phyloP scores from a whole-genome alignment of 352 stramenopile genomes.

The Globisporangium nagaii region DNA sequence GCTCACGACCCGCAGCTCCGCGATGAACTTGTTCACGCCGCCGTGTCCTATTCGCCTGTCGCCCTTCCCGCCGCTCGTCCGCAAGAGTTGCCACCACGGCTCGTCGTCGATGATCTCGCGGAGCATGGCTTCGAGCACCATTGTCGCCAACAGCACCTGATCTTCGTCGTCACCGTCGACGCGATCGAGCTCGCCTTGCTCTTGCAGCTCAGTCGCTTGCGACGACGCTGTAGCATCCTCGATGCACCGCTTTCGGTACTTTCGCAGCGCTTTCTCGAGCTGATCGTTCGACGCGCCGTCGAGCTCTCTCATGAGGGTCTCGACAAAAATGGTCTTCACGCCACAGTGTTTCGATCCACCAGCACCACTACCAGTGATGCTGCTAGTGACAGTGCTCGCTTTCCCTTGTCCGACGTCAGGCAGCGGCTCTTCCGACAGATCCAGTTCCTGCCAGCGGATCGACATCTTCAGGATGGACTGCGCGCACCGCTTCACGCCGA shows the following conservation, averaged over 20 bases:
- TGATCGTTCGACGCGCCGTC: slow-evolving; percentile 44
- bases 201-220: too few species aligned
- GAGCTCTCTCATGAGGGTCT: slow-evolving; percentile 47
- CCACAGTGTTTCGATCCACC: not conserved
- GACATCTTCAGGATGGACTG: slow-evolving; percentile 70
- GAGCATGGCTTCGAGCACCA: slow-evolving; percentile 50
- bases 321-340: slow-evolving; percentile 39
- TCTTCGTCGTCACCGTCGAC: slow-evolving; percentile 12
- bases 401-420: slow-evolving; percentile 25
- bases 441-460: slow-evolving; percentile 56
- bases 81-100: slow-evolving; percentile 51
- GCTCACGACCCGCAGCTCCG: slow-evolving; percentile 47
- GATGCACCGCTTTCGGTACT: slow-evolving; percentile 14
- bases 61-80: slow-evolving; percentile 16
- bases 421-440: slow-evolving; percentile 47
- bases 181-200: slow-evolving; percentile 3
- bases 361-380: not conserved
- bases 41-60: slow-evolving; percentile 44
- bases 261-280: slow-evolving; percentile 45
- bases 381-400: not conserved
- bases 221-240: too few species aligned
- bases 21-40: slow-evolving; percentile 66
- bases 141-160: slow-evolving; percentile 24
- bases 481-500: slow-evolving; percentile 49
- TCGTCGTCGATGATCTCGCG: slow-evolving; percentile 55